These are phyloP conservation scores for Debaryomyces castellii DNA, from an alignment of 805 yeast species.

Conservation along the genomic window DNA sequence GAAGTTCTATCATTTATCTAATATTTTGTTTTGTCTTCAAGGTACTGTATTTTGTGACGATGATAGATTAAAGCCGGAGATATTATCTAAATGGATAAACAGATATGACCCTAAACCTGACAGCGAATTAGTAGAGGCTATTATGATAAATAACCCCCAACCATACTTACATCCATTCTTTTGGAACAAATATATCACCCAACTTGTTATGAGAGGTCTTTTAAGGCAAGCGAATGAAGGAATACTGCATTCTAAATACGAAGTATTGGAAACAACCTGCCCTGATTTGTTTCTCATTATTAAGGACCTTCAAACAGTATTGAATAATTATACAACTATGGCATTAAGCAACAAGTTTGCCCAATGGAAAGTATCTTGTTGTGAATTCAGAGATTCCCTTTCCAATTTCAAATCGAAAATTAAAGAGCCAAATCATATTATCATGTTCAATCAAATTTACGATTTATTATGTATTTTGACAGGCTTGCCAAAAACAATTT, in stretches of 20 bases:
- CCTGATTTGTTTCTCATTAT: constrained; percentile 35
- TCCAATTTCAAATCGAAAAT: constrained; percentile 22
- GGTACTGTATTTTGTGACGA: constrained; percentile 47
- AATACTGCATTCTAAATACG: constrained; percentile 43
- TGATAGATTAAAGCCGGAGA: constrained; percentile 40
- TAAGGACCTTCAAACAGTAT: constrained; percentile 38
- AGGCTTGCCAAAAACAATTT: constrained; percentile 51
- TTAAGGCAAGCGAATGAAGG: constrained; percentile 54
- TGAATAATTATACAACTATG: constrained; percentile 42
- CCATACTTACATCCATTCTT: constrained; percentile 54
- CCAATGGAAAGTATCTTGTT: constrained; percentile 50
- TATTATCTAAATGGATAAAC: constrained; percentile 63
- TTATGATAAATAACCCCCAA: constrained; percentile 41
- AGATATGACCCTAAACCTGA: constrained; percentile 68
- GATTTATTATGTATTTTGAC: constrained; percentile 45
- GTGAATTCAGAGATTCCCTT: constrained; percentile 48
- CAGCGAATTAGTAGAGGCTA: constrained; percentile 46
- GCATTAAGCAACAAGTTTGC: constrained; percentile 42
- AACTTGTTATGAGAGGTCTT: constrained; percentile 60
- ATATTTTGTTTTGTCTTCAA: constrained; percentile 57
- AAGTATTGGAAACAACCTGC: constrained; percentile 30
- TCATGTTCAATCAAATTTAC: constrained; percentile 35
- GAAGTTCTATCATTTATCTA: constrained; percentile 41
- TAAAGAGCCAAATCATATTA: constrained; percentile 20
- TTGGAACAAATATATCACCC: constrained; percentile 61